Percentiles rank a stretch among this genome's conserved stretches.
Evolutionary conservation across 1,139 yeast genomes (phyloP).

Genomic region (Fermentozyma sake): DNA sequence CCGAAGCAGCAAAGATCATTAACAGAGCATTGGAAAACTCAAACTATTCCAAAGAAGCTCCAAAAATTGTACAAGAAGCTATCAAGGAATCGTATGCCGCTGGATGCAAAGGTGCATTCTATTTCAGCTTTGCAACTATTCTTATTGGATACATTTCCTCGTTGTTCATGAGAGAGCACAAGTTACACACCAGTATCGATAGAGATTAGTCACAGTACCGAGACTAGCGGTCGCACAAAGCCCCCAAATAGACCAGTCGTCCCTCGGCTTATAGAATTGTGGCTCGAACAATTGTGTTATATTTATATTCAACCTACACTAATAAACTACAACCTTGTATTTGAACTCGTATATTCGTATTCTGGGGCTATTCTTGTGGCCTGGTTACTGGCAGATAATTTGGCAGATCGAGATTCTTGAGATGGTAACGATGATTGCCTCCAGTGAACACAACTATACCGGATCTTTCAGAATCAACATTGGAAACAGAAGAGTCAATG

Average conservation of each 20-base stretch:
- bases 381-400: too few relatives aligned
- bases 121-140: constrained; percentile 14
- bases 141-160: constrained; percentile 15
- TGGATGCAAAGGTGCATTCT: constrained; percentile 18
- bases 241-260: too few relatives aligned
- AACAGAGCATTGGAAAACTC: constrained; percentile 16
- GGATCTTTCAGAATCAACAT: constrained; percentile 1
- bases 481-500: constrained; percentile 5
- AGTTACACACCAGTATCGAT: constrained; percentile 33
- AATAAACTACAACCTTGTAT: too few relatives aligned
- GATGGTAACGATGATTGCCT: constrained; percentile 37
- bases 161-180: constrained; percentile 23
- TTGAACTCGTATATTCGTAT: too few relatives aligned
- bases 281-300: too few relatives aligned
- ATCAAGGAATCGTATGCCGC: constrained; percentile 15
- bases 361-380: too few relatives aligned
- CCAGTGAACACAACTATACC: constrained; percentile 33
- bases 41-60: constrained; percentile 15
- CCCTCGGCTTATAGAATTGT: too few relatives aligned
- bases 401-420: too few relatives aligned
- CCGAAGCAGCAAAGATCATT: constrained; percentile 15
- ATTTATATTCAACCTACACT: too few relatives aligned
- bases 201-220: too few relatives aligned
- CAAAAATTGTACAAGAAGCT: constrained; percentile 14
- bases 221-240: too few relatives aligned